Evolutionary conservation across 768 basidiomycete genomes (phyloP).

Genomic region (Tylopilus plumbeoviolaceoides): DNA sequence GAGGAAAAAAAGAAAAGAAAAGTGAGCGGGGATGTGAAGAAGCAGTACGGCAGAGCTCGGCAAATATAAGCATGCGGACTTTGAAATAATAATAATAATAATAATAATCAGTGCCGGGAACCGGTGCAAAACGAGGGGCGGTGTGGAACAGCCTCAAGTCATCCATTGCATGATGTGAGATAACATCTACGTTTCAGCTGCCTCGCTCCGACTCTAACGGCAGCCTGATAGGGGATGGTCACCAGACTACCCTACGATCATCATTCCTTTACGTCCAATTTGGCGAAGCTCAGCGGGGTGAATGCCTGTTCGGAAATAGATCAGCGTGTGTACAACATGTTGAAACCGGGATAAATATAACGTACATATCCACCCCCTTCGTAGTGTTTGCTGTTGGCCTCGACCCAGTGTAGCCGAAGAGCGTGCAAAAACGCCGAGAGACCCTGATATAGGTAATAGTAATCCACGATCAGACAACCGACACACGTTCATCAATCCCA

Average conservation of each 20-base stretch:
- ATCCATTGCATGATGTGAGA: background rate
- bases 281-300: conserved; percentile 45
- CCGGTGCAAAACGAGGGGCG: conserved; percentile 1
- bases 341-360: conserved; percentile 24
- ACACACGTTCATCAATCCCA: conserved; percentile 17
- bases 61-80: conserved; percentile 30
- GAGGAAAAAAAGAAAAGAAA: conserved; percentile 19
- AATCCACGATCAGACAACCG: conserved; percentile 8
- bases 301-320: conserved; percentile 38
- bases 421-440: conserved; percentile 96
- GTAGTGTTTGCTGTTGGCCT: conserved; percentile 96
- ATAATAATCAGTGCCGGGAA: background rate
- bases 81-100: conserved; percentile 26
- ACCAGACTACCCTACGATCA: background rate
- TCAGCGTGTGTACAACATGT: conserved; percentile 28
- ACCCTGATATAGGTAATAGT: conserved; percentile 48
- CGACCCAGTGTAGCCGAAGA: conserved; percentile 95
- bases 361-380: conserved; percentile 86
- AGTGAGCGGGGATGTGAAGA: conserved; percentile 32
- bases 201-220: no score
- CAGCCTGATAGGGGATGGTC: no score
- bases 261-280: conserved; percentile 36
- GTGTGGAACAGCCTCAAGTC: conserved; percentile 11
- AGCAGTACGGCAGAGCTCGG: background rate
- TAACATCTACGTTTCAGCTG: background rate